These are phyloP conservation scores for Emydomyces testavorans DNA, from an alignment of 2,329 filamentous ascomycete species.

Conservation along the genomic window DNA sequence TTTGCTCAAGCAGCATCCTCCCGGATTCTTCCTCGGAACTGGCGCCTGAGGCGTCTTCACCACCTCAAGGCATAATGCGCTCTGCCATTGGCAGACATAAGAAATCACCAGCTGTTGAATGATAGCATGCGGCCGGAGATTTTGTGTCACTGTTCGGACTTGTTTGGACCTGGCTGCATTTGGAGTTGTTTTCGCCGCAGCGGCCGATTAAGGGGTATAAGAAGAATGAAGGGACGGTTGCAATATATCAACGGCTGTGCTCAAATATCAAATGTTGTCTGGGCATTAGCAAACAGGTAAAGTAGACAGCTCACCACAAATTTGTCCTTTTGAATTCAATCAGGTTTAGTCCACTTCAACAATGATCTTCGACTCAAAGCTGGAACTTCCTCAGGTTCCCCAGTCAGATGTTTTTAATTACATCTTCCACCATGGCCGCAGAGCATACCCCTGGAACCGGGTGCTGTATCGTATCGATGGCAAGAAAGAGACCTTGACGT, in stretches of 20 bases:
- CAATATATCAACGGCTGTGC: not conserved
- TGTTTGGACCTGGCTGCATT: not conserved
- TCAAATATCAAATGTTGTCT: not conserved
- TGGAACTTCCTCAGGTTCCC: not conserved
- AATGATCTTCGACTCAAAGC: not conserved
- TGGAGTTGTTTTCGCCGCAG: not conserved
- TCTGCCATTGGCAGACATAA: not conserved
- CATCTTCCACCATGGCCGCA: constrained; percentile 14
- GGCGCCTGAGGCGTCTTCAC: too few relatives aligned
- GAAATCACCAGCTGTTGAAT: not conserved
- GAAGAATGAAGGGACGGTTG: too few relatives aligned
- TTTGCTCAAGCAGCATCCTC: too few relatives aligned
- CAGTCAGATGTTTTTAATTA: constrained; percentile 16
- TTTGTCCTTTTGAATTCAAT: not conserved
- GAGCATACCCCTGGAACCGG: constrained; percentile 13
- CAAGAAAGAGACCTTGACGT: constrained; percentile 14
- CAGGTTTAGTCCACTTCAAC: not conserved
- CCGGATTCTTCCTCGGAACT: too few relatives aligned
- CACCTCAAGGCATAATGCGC: too few relatives aligned
- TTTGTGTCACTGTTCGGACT: not conserved
- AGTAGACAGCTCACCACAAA: not conserved
- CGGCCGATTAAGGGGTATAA: not conserved
- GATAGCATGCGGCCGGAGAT: not conserved
- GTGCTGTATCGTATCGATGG: constrained; percentile 16
- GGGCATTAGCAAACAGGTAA: too few relatives aligned